phyloP scores from a whole-genome alignment of 2,329 filamentous ascomycete species.

The Zymoseptoria crescenta region DNA sequence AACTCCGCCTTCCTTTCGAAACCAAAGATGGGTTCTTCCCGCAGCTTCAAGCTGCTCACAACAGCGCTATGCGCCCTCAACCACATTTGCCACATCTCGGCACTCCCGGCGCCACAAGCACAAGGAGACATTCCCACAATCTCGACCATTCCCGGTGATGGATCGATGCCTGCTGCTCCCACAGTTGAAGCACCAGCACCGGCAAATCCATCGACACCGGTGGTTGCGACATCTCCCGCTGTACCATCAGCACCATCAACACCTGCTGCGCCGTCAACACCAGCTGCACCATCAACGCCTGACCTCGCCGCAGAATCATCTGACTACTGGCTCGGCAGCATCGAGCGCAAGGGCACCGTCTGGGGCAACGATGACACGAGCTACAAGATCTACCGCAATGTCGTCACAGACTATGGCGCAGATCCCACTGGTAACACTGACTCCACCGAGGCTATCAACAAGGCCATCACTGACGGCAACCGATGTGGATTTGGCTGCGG shows the following conservation, averaged over 20 bases:
- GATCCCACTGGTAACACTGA: slow-evolving; percentile 61
- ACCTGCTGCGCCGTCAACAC: slow-evolving; percentile 12
- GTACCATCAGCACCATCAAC: slow-evolving; percentile 1
- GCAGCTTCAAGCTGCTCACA: slow-evolving; percentile 21
- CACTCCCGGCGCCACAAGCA: not conserved
- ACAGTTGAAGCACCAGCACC: not conserved
- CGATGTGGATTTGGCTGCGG: slow-evolving; percentile 78
- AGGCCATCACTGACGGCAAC: slow-evolving; percentile 65
- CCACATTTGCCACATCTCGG: not conserved
- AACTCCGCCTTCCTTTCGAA: not conserved
- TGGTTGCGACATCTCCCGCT: slow-evolving; percentile 8
- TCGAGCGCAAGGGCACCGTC: slow-evolving; percentile 49
- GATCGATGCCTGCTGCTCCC: not conserved
- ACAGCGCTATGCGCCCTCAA: slow-evolving; percentile 23
- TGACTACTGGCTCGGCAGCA: slow-evolving; percentile 18
- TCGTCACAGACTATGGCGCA: slow-evolving; percentile 32
- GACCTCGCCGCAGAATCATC: slow-evolving; percentile 5
- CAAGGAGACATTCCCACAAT: not conserved
- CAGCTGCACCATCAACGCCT: slow-evolving; percentile 9
- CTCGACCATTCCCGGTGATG: not conserved
- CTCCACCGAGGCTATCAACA: slow-evolving; percentile 83
- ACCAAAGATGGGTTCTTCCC: slow-evolving; percentile 18
- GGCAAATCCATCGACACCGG: not conserved
- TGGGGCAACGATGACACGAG: slow-evolving; percentile 56
- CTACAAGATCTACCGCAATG: slow-evolving; percentile 55